Evolutionary conservation across 2,329 filamentous ascomycete genomes (phyloP), one percentile per base, ranked within the genome.

Genomic region (Parastagonospora nodorum): DNA sequence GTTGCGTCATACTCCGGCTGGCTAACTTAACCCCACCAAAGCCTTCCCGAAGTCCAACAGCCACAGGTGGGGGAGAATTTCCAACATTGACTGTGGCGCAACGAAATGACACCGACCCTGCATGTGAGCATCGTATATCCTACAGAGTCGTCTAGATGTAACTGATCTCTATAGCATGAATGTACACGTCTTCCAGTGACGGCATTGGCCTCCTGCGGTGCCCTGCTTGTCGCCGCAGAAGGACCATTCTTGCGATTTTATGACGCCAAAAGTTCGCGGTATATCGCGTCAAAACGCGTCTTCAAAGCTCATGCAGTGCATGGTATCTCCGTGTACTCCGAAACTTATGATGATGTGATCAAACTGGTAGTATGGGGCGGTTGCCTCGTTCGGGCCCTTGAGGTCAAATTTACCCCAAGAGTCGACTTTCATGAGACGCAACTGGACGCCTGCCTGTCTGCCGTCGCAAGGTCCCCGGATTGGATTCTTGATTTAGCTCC

Each of bases 301-400:
- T 92, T 94, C 64, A 64, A 74, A 12, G 79, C 80, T n/a, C 89
- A 93, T 68, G 77, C 84, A 2, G 84, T 94, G 43, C 90, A 94
- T 71, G 90, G 90, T 2, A 84, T 93, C 46, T 73, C 78, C n/a
- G 73, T 84, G 24, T 58, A 64, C 44, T 69, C 60, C 11, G 50
- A 52, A 27, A 51, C 58, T 4, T 33, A 44, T 44, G 53, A 63
- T 33, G 29, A 58, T 45, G 38, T 74, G 46, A 31, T 51, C 59
- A 62, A 57, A 36, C 50, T 72, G 50, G 31, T 75, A 55, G 41
- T 68, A n/a, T 80, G 58, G 72, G 72, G 68, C 53, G 57, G 74
- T 54, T 51, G 62, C 6, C 82, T 30, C 73, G 87, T 48, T 82
- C 81, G 41, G 77, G 82, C 62, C 53, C 30, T 71, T 5, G 50